Evolutionary conservation across 768 basidiomycete genomes (phyloP), one percentile per base, ranked within the genome.

Genomic region (Trametes cinnabarina): DNA sequence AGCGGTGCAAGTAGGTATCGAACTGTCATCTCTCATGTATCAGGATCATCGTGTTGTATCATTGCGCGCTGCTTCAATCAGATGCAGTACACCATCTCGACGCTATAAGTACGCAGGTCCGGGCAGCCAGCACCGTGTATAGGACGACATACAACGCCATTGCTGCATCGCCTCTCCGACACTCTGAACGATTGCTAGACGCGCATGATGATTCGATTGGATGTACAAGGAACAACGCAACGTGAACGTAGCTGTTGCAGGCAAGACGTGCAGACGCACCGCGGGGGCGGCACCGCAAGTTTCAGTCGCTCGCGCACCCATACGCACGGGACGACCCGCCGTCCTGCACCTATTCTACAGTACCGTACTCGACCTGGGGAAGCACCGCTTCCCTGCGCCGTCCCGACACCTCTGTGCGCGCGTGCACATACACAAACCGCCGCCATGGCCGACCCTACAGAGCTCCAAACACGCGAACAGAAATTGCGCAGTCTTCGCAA

Each of bases 1-100:
- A 93, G 65, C 80, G 92, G 66, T 94, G 92, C 79, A 94, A 93
- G 76, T 94, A 62, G 41, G 20, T 22, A n/a, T 32, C 28, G 22
- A 19, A 26, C 12, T 51, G 15, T 47, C 30, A 32, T 32, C 12
- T 32, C 30, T 30, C 35, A 15, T 59, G 46, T 53, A 55, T 35
- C 37, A 47, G 35, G 46, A 46, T 30, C 25, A 5, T 23, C n/a
- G n/a, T 56, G 54, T 55, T 61, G 50, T 61, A 43, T 34, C 32
- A 50, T 60, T 49, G 14, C 37, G 7, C 39, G 39, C 51, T 48
- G 49, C 19, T 17, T 46, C 48, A 46, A 44, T 44, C 25, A 14
- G 25, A 44, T 37, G 15, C 42, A 28, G 44, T 14, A 25, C 44
- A 1, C 5, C 25, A 15, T 26, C 44, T 11, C 22, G 19, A 8